Conservation (phyloP, 805 yeast genomes). For the Yamadazyma paraphyllophila region DNA sequence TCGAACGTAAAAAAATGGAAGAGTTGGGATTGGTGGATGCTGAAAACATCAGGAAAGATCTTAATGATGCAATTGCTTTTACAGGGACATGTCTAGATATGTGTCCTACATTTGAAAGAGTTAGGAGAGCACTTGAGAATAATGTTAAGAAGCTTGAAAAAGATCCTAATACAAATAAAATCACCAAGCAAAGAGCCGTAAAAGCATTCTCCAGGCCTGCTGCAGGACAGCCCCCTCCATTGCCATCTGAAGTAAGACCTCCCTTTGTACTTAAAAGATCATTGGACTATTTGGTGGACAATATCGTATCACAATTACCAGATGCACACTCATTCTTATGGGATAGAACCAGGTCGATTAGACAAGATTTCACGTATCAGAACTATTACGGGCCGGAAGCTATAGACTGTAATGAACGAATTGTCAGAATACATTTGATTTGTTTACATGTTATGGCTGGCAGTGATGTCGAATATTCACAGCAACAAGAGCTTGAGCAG, state of each 20-base stretch:
- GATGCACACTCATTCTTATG: conserved; percentile 87
- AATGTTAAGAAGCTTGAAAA: conserved; percentile 79
- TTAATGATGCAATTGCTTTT: conserved; percentile 86
- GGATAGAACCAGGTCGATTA: conserved; percentile 95
- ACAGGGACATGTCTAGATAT: conserved; percentile 87
- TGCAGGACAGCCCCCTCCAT: conserved; percentile 96
- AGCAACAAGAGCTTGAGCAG: conserved; percentile 95
- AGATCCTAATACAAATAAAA: conserved; percentile 52
- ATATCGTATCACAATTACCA: conserved; percentile 65
- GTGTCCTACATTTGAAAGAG: conserved; percentile 94
- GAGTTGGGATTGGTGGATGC: conserved; percentile 78
- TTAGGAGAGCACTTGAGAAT: conserved; percentile 81
- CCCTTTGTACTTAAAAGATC: conserved; percentile 71
- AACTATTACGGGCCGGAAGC: conserved; percentile 93
- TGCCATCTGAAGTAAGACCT: conserved; percentile 96
- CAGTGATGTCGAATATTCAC: conserved; percentile 66
- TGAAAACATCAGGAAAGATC: conserved; percentile 74
- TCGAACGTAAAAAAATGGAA: conserved; percentile 79
- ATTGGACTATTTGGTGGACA: conserved; percentile 66
- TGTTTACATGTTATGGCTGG: conserved; percentile 86
- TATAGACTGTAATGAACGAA: conserved; percentile 85
- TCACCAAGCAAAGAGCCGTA: conserved; percentile 62
- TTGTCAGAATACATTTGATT: conserved; percentile 82
- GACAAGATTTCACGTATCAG: conserved; percentile 96
- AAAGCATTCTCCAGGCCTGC: conserved; percentile 96